phyloP scores from a whole-genome alignment of 164 flowering plant species.

The Umbilicus rupestris region DNA sequence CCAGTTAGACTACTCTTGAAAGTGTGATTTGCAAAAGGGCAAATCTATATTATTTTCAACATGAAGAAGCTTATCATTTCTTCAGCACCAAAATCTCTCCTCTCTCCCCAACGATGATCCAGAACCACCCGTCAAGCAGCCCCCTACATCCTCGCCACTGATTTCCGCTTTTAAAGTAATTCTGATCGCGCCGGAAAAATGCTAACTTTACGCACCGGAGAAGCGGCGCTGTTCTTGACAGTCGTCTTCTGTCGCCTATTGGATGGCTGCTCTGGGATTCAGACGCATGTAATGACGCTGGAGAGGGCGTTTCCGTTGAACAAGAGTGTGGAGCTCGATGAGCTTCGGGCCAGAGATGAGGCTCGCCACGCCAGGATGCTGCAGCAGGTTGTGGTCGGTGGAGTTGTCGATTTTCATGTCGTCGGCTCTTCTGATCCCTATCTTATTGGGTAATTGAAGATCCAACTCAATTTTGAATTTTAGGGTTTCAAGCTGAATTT shows the following conservation, averaged over 20 bases:
- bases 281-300: slow-evolving; percentile 18
- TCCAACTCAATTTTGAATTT: not conserved
- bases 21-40: no score
- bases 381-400: slow-evolving; percentile 39
- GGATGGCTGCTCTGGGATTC: not conserved
- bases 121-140: not conserved
- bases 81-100: no score
- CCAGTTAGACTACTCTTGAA: no score
- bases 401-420: slow-evolving; percentile 49
- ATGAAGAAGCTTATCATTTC: no score
- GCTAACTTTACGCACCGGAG: not conserved
- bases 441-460: slow-evolving; percentile 38
- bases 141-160: not conserved
- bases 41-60: no score
- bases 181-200: not conserved
- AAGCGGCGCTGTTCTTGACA: not conserved
- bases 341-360: slow-evolving; percentile 35
- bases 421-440: slow-evolving; percentile 46
- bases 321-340: slow-evolving; percentile 27
- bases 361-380: slow-evolving; percentile 38
- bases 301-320: slow-evolving; percentile 38
- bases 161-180: not conserved
- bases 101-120: not conserved
- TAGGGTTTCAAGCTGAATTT: not conserved
- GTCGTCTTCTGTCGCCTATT: not conserved